Evolutionary conservation across 1,284 basidiomycete genomes (phyloP), one percentile per base, ranked within the genome.

Genomic region (Bondarzewia mesenterica): DNA sequence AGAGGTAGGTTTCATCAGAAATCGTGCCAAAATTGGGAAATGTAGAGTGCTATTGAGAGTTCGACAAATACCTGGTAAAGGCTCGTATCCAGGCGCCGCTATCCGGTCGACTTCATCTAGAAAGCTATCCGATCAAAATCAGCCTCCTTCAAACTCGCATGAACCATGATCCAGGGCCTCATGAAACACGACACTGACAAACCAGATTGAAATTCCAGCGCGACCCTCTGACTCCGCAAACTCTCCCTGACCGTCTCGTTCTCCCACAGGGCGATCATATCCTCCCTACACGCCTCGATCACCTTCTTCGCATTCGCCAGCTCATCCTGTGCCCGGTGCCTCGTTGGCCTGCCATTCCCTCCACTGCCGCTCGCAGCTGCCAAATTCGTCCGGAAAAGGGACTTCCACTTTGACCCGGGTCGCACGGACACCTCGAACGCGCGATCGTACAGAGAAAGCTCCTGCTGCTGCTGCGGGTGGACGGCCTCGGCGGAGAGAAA

Each of bases 101-200:
- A 88, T 81, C 38, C 85, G 78, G 7, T 78, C 76, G 10, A 79
- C 66, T 48, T 88, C 80, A 50, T 77, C 70, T 46, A 88, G 63
- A 62, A 85, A 70, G 57, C 69, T 70, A 18, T 40, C 16, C 8
- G 12, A 14, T 40, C n/a, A 40, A 40, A 40, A 4, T 40, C 10
- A 6, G 10, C 32, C 32, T 8, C 8, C 32, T 8, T n/a, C 32
- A 35, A 14, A 46, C 48, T 21, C 53, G 46, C 22, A 42, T n/a
- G 37, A 51, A 46, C 44, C 21, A 23, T 45, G 46, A 36, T 21
- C 25, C 41, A 43, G 39, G 36, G 26, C n/a, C n/a, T n/a, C n/a
- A 46, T 25, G 26, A 12, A 39, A 50, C 20, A 5, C 27, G 47
- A 38, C 14, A 73, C 83, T 66, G 58, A 86, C 85, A 85, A 87